A percentile compares a stretch with the other conserved stretches of the same genome.
Conservation (phyloP, 768 basidiomycete genomes). For the Tricholoma flavovirens region DNA sequence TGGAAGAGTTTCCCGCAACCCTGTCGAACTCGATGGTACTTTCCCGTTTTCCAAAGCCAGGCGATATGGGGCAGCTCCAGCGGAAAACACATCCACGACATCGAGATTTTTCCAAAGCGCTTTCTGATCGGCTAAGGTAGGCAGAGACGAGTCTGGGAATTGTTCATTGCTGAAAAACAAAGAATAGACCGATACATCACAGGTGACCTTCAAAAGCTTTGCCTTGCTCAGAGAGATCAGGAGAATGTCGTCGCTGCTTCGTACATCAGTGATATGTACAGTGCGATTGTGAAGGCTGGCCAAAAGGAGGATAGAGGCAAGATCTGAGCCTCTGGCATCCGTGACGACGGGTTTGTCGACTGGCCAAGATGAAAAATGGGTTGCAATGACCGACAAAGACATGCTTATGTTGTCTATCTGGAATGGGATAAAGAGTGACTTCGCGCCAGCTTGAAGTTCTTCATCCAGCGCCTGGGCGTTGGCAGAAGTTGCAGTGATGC, state of each 20-base stretch:
- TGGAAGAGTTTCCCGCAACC: conserved; percentile 83
- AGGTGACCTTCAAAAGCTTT: conserved; percentile 90
- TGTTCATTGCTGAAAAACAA: conserved; percentile 82
- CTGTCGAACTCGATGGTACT: conserved; percentile 61
- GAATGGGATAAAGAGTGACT: conserved; percentile 84
- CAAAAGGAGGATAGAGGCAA: conserved; percentile 88
- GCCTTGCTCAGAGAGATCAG: conserved; percentile 93
- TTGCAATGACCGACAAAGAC: conserved; percentile 70
- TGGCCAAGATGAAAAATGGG: conserved; percentile 89
- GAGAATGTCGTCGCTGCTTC: conserved; percentile 77
- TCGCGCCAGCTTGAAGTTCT: conserved; percentile 73
- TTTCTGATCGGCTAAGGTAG: conserved; percentile 69
- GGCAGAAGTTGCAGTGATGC: conserved; percentile 64
- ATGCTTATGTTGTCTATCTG: conserved; percentile 39
- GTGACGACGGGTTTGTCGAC: conserved; percentile 89
- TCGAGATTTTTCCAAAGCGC: conserved; percentile 83
- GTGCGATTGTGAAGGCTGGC: conserved; percentile 89
- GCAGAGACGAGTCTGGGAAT: conserved; percentile 65
- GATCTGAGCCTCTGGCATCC: conserved; percentile 85
- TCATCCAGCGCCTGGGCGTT: conserved; percentile 66
- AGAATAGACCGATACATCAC: conserved; percentile 89
- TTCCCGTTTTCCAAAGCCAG: conserved; percentile 61
- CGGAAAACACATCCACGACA: conserved; percentile 84
- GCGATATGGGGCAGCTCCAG: conserved; percentile 78
- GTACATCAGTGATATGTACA: conserved; percentile 89